phyloP scores from a whole-genome alignment of 1,284 basidiomycete genomes.

The Boletus semigastroideus region DNA sequence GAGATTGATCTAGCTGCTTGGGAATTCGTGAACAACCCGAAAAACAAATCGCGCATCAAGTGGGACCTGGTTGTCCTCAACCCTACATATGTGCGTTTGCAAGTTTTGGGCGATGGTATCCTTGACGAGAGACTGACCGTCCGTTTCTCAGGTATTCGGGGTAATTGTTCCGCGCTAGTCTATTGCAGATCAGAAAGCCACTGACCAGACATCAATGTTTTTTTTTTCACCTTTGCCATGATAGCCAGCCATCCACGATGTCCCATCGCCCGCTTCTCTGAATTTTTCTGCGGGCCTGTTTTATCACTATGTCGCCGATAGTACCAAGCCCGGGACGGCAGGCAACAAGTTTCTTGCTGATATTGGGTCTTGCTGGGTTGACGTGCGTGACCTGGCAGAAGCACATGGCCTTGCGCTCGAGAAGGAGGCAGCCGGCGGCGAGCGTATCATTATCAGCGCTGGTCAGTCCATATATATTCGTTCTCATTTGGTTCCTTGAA shows the following conservation, averaged over 20 bases:
- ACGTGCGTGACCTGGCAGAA: conserved; percentile 49
- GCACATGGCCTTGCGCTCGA: conserved; percentile 58
- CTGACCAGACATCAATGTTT: no score
- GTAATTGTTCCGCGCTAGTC: conserved; percentile 18
- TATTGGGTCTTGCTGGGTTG: conserved; percentile 37
- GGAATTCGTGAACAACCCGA: conserved; percentile 49
- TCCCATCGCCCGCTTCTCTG: conserved; percentile 37
- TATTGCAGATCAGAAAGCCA: no score
- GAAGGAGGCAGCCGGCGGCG: conserved; percentile 53
- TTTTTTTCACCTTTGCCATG: no score
- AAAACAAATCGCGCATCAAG: conserved; percentile 44
- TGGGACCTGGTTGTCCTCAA: conserved; percentile 60
- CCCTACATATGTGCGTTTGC: conserved; percentile 52
- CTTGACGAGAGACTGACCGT: neutral
- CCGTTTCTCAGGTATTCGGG: conserved; percentile 33
- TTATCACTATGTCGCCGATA: conserved; percentile 35
- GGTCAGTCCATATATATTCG: conserved; percentile 27
- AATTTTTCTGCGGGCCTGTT: conserved; percentile 47
- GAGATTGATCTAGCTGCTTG: conserved; percentile 41
- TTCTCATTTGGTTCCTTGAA: neutral
- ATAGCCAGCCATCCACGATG: conserved; percentile 50
- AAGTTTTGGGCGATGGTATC: neutral
- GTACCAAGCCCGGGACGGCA: conserved; percentile 14
- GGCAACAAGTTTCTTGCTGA: conserved; percentile 32
- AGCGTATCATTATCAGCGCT: conserved; percentile 53